phyloP scores from a whole-genome alignment of 1,284 basidiomycete species.

The Mycena citricolor region DNA sequence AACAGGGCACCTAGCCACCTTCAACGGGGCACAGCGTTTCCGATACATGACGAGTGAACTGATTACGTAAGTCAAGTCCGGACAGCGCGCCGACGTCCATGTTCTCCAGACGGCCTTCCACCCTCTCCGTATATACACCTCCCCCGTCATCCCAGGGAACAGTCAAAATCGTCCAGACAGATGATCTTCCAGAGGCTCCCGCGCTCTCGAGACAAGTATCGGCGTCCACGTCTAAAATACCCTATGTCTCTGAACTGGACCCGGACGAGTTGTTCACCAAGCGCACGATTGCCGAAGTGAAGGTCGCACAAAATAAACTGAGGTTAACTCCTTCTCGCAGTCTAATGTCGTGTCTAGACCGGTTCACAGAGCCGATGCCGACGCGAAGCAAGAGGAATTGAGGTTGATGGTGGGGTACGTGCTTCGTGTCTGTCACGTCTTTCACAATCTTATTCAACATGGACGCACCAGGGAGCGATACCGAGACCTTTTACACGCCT shows the following conservation, averaged over 20 bases:
- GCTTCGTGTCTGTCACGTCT: constrained; percentile 6
- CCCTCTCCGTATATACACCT: constrained; percentile 27
- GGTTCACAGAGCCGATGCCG: constrained; percentile 69
- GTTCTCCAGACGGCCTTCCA: constrained; percentile 36
- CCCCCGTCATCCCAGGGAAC: constrained; percentile 15
- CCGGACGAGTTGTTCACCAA: constrained; percentile 82
- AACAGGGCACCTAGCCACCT: no score
- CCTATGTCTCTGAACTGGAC: constrained; percentile 41
- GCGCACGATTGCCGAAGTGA: constrained; percentile 75
- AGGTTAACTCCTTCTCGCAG: constrained; percentile 46
- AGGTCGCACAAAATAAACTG: constrained; percentile 67
- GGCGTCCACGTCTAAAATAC: constrained; percentile 28
- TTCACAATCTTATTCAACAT: constrained; percentile 33
- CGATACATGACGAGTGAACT: no score
- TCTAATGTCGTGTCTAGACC: constrained; percentile 8
- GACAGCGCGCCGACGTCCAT: no score
- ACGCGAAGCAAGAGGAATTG: constrained; percentile 89
- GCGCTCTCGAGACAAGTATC: constrained; percentile 6
- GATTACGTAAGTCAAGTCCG: no score
- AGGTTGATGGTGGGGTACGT: constrained; percentile 94
- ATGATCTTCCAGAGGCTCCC: constrained; percentile 3
- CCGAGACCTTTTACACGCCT: constrained; percentile 88
- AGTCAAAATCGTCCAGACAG: constrained; percentile 13
- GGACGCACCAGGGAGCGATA: constrained; percentile 88
- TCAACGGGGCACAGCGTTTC: no score